Evolutionary conservation across 805 yeast genomes (phyloP), one percentile per base, ranked within the genome.

Genomic region (Cyberlindnera veronae): DNA sequence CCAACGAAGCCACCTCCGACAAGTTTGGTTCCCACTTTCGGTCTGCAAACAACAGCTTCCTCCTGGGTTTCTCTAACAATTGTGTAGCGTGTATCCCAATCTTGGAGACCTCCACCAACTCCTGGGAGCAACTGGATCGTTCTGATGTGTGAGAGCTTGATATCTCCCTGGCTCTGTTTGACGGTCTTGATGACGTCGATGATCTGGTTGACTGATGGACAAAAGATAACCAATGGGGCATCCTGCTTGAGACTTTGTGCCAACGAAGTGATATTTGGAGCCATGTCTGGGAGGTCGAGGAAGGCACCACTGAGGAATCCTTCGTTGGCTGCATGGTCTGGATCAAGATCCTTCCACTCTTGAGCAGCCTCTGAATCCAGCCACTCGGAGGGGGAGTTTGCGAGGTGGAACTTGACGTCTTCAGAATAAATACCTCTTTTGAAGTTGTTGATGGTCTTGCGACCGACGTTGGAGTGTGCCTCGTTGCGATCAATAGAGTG

Each of bases 1-100:
- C 66, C 69, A 28, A 72, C 66, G 50, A 74, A 74, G 9, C 79
- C 79, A 28, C 79, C 79, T 16, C 76, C 78, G 28, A 67, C 69
- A 0, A 68, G 61, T 44, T 66, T 61, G 2, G 61, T 52, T 0
- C 77, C 78, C 19, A 73, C 77, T 49, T 66, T 68, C 3, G 79
- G 79, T 46, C 78, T 58, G 36, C 76, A 72, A 5, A 72, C 74
- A 41, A 64, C 53, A 2, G 66, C 75, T 5, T 54, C 50, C 28
- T 64, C 63, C 3, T 68, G 69, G 2, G 68, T 64, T 4, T 66
- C 63, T 52, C 67, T 62, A n/a, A 69, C 61, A 2, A 51, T 42
- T 1, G 74, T 53, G 27, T 55, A 55, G 34, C 76, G 54, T 1
- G 72, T 58, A 45, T 74, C 77, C 79, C 79, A 74, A 34, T 70